Conservation (phyloP, 202 grass and related monocot genomes). For the Zoysia matrella region DNA sequence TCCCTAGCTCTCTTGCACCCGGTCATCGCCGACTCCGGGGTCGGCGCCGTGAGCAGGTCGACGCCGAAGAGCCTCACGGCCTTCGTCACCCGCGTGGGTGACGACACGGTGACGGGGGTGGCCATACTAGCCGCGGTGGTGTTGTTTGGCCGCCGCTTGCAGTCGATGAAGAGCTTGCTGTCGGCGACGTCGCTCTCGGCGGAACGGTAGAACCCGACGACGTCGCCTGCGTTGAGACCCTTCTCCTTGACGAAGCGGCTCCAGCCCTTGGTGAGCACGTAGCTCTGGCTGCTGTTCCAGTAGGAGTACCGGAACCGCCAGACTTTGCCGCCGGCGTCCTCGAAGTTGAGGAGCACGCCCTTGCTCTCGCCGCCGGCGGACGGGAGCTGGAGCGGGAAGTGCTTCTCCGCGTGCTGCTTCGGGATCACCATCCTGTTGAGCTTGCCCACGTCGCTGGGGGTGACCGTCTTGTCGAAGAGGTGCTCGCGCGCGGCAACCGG, state of each 20-base stretch:
- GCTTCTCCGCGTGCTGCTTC: too few relatives aligned
- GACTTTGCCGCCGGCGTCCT: constrained; percentile 74
- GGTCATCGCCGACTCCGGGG: background rate
- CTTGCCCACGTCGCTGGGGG: constrained; percentile 93
- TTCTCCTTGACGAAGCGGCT: constrained; percentile 99
- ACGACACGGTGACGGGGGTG: background rate
- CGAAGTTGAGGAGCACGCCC: constrained; percentile 89
- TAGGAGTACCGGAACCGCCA: constrained; percentile 96
- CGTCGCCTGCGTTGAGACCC: constrained; percentile 71
- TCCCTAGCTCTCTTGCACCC: constrained; percentile 56
- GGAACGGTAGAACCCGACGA: constrained; percentile 70
- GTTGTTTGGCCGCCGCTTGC: constrained; percentile 48
- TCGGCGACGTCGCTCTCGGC: background rate
- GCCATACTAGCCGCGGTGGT: background rate
- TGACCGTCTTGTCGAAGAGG: constrained; percentile 87
- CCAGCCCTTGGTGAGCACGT: constrained; percentile 97
- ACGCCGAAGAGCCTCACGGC: constrained; percentile 79
- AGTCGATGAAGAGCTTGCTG: constrained; percentile 75
- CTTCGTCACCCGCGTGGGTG: constrained; percentile 7
- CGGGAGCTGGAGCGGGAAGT: constrained; percentile 54
- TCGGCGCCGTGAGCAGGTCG: constrained; percentile 46
- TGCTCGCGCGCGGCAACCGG: constrained; percentile 43
- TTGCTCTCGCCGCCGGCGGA: constrained; percentile 43
- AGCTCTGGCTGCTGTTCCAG: constrained; percentile 99
- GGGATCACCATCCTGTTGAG: constrained; percentile 69